Percentiles rank a stretch among this genome's conserved stretches.
These are phyloP conservation scores for Musa balbisiana DNA, from an alignment of 202 grass and related monocot genomes.

Conservation along the genomic window DNA sequence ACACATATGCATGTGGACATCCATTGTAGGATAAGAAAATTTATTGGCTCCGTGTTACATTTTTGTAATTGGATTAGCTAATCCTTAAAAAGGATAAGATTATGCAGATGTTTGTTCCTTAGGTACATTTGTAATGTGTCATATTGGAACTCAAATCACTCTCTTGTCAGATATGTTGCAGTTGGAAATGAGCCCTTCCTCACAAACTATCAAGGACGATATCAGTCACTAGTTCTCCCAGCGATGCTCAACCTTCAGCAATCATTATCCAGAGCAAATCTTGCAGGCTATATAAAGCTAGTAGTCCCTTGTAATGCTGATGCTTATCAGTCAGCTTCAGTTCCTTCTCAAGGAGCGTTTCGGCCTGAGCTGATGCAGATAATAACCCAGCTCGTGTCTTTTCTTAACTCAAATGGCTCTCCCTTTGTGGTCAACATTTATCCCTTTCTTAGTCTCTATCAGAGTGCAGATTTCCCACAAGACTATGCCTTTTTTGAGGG, in stretches of 20 bases:
- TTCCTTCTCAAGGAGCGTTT: slow-evolving; percentile 65
- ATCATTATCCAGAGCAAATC: slow-evolving; percentile 64
- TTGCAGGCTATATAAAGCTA: slow-evolving; percentile 54
- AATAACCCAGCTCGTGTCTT: slow-evolving; percentile 58
- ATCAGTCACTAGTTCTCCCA: slow-evolving; percentile 49
- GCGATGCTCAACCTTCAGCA: slow-evolving; percentile 64
- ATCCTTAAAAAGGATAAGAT: background rate
- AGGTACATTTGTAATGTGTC: background rate
- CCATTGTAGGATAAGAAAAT: too few species aligned
- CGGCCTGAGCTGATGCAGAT: slow-evolving; percentile 63
- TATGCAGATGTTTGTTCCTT: background rate
- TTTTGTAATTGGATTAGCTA: background rate
- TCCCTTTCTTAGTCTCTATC: slow-evolving; percentile 74
- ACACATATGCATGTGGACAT: too few species aligned
- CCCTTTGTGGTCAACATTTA: slow-evolving; percentile 82
- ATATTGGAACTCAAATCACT: background rate
- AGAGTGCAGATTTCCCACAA: slow-evolving; percentile 66
- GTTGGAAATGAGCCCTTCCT: slow-evolving; percentile 83
- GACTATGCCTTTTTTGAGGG: slow-evolving; percentile 83
- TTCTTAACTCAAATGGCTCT: slow-evolving; percentile 58
- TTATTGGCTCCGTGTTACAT: background rate
- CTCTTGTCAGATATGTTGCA: slow-evolving; percentile 56
- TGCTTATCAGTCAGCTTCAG: slow-evolving; percentile 53
- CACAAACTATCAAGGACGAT: slow-evolving; percentile 61
- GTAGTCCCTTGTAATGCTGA: slow-evolving; percentile 83